Evolutionary conservation across 805 yeast species (phyloP).

Genomic region (Wickerhamiella qilinensis): DNA sequence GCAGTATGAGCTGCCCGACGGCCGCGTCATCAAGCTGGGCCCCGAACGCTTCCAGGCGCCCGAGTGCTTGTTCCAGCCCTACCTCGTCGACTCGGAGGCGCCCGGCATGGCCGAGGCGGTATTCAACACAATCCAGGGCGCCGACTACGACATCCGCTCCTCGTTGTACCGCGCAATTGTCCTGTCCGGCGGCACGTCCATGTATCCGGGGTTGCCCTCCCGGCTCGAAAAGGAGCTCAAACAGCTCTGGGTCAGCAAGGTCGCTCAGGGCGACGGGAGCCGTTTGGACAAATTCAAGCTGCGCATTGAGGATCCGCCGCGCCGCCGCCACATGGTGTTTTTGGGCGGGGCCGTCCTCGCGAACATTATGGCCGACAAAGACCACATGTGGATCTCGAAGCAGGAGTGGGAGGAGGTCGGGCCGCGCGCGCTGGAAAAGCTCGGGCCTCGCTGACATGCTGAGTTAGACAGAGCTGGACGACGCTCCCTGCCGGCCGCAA

Average conservation of each 20-base stretch:
- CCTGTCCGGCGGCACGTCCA: conserved; percentile 91
- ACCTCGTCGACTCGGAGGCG: conserved; percentile 86
- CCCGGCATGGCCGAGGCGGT: conserved; percentile 91
- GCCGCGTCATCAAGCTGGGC: conserved; percentile 83
- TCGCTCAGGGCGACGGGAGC: conserved; percentile 71
- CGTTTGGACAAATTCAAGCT: conserved; percentile 80
- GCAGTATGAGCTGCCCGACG: conserved; percentile 88
- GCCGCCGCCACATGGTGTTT: conserved; percentile 97
- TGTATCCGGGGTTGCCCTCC: conserved; percentile 97
- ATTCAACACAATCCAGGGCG: conserved; percentile 84
- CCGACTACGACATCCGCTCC: conserved; percentile 85
- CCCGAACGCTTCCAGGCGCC: conserved; percentile 95
- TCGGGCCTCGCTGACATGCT: conserved; percentile 64
- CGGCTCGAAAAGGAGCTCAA: conserved; percentile 90
- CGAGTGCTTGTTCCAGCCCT: conserved; percentile 93
- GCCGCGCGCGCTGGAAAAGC: conserved; percentile 61
- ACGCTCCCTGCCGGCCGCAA: too few relatives aligned
- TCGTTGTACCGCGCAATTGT: conserved; percentile 84
- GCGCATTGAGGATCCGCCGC: conserved; percentile 94
- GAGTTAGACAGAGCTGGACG: too few relatives aligned
- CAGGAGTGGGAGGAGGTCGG: conserved; percentile 98
- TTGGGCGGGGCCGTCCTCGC: conserved; percentile 98
- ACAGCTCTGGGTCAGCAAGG: conserved; percentile 86
- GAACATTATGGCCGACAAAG: conserved; percentile 94
- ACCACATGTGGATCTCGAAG: conserved; percentile 93